phyloP scores from a whole-genome alignment of 2,329 filamentous ascomycete genomes.

The Metarhizium anisopliae region DNA sequence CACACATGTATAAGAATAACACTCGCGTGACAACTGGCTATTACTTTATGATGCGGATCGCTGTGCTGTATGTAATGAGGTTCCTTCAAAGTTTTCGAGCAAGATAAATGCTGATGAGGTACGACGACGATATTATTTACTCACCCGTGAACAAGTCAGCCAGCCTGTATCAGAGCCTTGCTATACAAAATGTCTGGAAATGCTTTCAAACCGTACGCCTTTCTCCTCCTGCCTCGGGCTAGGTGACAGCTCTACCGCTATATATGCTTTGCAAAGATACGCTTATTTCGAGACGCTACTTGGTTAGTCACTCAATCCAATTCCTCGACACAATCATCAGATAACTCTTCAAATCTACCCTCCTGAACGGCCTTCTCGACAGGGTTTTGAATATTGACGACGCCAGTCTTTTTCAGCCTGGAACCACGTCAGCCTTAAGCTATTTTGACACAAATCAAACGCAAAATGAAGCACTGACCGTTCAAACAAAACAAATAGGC shows the following conservation, averaged over 20 bases:
- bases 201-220: neutral
- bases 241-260: neutral
- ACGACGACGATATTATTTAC: neutral
- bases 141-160: neutral
- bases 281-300: neutral
- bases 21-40: neutral
- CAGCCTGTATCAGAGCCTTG: neutral
- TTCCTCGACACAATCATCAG: slow-evolving; percentile 42
- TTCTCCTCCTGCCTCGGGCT: neutral
- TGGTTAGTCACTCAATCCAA: slow-evolving; percentile 22
- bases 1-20: neutral
- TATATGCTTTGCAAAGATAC: neutral
- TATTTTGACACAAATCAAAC: slow-evolving; percentile 6
- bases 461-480: slow-evolving; percentile 36
- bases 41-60: neutral
- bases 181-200: neutral
- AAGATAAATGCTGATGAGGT: neutral
- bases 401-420: slow-evolving; percentile 61
- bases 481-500: slow-evolving; percentile 84
- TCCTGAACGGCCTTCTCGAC: slow-evolving; percentile 60
- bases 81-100: neutral
- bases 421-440: slow-evolving; percentile 5
- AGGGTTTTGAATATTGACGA: slow-evolving; percentile 72
- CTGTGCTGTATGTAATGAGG: neutral
- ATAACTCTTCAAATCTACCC: slow-evolving; percentile 61